Percentiles rank a stretch among this genome's conserved stretches.
These are phyloP conservation scores for Coelastrella sp. DNA, from an alignment of 139 green algal genomes.

Conservation along the genomic window DNA sequence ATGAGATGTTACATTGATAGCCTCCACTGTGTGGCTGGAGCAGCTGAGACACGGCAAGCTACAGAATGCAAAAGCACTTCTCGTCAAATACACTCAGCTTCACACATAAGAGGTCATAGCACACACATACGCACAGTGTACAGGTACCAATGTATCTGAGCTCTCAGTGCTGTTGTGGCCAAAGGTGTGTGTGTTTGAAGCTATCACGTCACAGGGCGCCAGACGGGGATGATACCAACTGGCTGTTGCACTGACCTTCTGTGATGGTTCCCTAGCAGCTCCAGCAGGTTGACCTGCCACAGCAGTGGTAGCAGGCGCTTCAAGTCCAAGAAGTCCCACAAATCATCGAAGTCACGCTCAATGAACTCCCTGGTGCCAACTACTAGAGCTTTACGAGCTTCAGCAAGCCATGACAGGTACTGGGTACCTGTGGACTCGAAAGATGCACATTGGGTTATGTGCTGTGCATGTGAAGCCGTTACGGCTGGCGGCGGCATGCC, in stretches of 20 bases:
- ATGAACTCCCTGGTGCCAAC: slow-evolving; percentile 83
- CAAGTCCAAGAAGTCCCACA: slow-evolving; percentile 66
- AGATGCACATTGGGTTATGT: too few species aligned
- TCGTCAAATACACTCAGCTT: background rate
- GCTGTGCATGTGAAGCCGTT: too few species aligned
- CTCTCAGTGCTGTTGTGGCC: too few species aligned
- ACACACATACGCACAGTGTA: background rate
- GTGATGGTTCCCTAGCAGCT: slow-evolving; percentile 81
- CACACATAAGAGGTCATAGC: background rate
- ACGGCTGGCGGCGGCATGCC: too few species aligned
- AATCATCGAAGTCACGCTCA: slow-evolving; percentile 69
- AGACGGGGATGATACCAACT: background rate
- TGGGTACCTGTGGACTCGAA: slow-evolving; percentile 43
- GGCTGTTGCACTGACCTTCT: slow-evolving; percentile 44
- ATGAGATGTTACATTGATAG: background rate
- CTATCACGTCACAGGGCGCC: too few species aligned
- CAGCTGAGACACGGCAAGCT: background rate
- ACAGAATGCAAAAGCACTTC: too few species aligned
- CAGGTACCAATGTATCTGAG: background rate
- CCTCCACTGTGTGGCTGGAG: background rate
- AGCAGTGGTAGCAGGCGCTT: slow-evolving; percentile 76
- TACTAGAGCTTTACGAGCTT: slow-evolving; percentile 64
- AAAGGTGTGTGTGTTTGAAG: too few species aligned
- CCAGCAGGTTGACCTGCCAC: slow-evolving; percentile 63
- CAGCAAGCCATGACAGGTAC: slow-evolving; percentile 69